Conservation (phyloP, 148 eudicot species). For the Chenopodium berlandieri region DNA sequence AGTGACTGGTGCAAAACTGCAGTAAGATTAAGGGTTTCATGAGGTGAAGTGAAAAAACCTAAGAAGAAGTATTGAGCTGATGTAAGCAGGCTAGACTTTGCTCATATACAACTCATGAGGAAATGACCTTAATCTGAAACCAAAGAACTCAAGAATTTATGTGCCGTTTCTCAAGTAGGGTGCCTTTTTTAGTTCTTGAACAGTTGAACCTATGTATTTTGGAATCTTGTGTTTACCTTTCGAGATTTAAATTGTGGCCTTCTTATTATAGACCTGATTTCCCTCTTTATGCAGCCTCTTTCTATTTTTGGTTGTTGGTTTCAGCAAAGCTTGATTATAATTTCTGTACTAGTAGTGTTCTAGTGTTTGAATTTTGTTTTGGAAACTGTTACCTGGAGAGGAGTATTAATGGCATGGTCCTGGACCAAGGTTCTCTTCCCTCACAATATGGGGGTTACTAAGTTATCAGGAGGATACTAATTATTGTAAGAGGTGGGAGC, state of each 20-base stretch:
- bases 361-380: background rate
- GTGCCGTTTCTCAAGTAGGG: background rate
- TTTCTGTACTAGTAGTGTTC: constrained; percentile 3
- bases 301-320: background rate
- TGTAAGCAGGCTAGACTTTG: background rate
- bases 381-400: background rate
- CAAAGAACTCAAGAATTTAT: background rate
- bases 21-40: background rate
- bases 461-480: background rate
- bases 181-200: background rate
- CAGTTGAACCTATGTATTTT: background rate
- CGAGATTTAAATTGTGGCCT: too few species aligned
- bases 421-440: background rate
- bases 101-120: background rate
- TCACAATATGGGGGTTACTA: background rate
- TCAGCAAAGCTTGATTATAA: background rate
- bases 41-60: background rate
- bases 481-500: background rate
- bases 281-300: background rate
- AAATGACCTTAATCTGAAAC: background rate
- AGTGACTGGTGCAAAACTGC: background rate
- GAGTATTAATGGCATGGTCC: background rate
- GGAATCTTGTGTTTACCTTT: background rate
- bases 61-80: background rate
- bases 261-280: background rate